Evolutionary conservation across 148 eudicot genomes (phyloP).

Genomic region (Simmondsia chinensis): DNA sequence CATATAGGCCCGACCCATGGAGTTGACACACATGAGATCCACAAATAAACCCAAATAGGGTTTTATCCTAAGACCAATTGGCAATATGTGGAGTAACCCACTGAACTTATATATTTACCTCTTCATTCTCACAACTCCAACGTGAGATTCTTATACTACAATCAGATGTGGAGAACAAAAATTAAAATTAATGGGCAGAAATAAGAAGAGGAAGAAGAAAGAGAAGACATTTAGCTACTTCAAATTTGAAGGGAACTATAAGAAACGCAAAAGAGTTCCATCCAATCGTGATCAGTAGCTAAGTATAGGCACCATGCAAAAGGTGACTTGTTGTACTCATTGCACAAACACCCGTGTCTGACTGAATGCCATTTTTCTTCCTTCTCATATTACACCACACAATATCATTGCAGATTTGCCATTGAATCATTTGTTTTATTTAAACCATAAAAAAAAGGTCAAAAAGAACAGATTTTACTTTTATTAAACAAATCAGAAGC

Average conservation of each 20-base stretch:
- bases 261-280: constrained; percentile 14
- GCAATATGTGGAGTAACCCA: no score
- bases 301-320: constrained; percentile 71
- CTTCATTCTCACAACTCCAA: no score
- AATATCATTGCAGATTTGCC: no score
- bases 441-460: no score
- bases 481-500: no score
- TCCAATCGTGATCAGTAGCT: constrained; percentile 65
- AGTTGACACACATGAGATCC: no score
- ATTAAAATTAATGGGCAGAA: neutral
- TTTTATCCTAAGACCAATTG: no score
- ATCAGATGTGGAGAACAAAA: neutral
- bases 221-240: constrained; percentile 28
- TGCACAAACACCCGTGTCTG: constrained; percentile 62
- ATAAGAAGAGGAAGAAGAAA: neutral
- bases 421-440: no score
- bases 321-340: constrained; percentile 28
- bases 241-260: constrained; percentile 32
- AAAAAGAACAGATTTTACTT: no score
- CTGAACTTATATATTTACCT: no score
- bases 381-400: constrained; percentile 11
- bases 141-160: neutral
- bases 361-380: constrained; percentile 31
- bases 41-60: no score
- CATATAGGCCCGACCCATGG: no score